Percentiles rank a stretch among this genome's conserved stretches.
Conservation (phyloP, 305 asterid genomes). For the Ruellia speciosa region DNA sequence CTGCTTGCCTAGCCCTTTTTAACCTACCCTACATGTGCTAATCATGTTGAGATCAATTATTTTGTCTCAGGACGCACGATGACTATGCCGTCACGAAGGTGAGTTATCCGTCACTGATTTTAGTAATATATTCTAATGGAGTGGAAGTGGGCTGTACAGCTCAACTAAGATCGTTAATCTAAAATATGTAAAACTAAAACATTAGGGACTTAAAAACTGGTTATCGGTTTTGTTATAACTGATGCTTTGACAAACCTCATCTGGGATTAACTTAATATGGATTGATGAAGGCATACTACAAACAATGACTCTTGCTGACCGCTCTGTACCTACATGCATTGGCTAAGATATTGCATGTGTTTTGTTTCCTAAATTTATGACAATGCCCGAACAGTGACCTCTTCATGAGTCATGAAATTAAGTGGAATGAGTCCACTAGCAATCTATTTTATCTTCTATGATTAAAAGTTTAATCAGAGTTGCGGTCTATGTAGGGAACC, state of each 20-base stretch:
- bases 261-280: too few species aligned
- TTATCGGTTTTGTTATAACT: too few species aligned
- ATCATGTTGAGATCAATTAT: constrained; percentile 5
- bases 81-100: constrained; percentile 45
- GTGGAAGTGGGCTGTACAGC: constrained; percentile 2
- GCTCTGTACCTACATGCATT: background rate
- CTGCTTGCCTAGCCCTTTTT: constrained; percentile 8
- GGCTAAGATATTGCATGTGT: constrained; percentile 2
- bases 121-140: constrained; percentile 1
- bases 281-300: background rate
- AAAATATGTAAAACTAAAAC: background rate
- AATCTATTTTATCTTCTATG: constrained; percentile 1
- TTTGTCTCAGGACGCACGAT: constrained; percentile 39
- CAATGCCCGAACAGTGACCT: background rate
- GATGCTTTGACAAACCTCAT: too few species aligned
- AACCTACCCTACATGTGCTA: constrained; percentile 1
- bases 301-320: background rate
- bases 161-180: constrained; percentile 2
- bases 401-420: background rate
- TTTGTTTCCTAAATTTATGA: background rate
- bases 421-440: background rate
- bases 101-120: constrained; percentile 20
- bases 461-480: background rate
- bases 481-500: constrained; percentile 36
- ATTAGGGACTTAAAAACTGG: background rate